These are phyloP conservation scores for Oenanthe javanica DNA, from an alignment of 140 eudicot species.

Conservation along the genomic window DNA sequence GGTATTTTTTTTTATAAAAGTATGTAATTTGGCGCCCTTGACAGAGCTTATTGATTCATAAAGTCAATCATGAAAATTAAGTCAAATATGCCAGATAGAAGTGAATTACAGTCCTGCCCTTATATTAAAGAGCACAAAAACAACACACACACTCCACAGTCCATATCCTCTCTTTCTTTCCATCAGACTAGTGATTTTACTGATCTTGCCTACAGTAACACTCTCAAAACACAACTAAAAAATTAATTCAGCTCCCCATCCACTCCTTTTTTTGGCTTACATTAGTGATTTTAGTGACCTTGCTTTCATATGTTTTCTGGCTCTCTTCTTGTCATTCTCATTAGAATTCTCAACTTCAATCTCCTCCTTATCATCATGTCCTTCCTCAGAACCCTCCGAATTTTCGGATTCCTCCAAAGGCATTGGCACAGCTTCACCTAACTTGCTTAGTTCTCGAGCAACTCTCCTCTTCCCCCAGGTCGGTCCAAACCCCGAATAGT, in stretches of 20 bases:
- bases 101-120: neutral
- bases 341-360: neutral
- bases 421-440: neutral
- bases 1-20: no score
- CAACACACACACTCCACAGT: neutral
- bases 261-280: neutral
- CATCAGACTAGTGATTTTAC: neutral
- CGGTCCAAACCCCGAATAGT: constrained; percentile 86
- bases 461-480: constrained; percentile 83
- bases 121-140: neutral
- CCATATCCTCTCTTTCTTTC: neutral
- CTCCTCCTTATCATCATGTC: neutral
- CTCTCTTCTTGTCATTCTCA: neutral
- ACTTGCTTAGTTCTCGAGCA: neutral
- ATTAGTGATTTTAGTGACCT: neutral
- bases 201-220: neutral
- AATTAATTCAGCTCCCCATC: neutral
- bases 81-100: neutral
- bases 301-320: neutral
- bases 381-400: neutral
- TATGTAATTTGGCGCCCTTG: no score
- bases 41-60: neutral
- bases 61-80: neutral
- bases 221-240: neutral
- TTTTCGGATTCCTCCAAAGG: neutral